These are phyloP conservation scores for Begonia peltatifolia DNA, from an alignment of 306 rosid species.

Conservation along the genomic window DNA sequence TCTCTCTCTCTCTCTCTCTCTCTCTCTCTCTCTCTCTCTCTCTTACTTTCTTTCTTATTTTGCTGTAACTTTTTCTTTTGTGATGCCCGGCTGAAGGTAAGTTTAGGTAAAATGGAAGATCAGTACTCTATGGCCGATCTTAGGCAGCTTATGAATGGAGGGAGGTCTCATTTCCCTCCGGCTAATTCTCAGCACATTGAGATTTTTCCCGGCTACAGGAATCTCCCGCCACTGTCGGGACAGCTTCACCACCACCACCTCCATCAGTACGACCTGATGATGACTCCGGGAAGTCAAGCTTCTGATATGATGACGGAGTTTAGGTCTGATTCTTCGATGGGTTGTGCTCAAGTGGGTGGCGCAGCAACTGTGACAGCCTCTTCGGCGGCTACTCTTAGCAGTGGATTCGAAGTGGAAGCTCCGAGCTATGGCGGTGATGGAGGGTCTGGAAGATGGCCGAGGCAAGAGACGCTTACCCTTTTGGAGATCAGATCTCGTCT, in stretches of 20 bases:
- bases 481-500: constrained; percentile 94
- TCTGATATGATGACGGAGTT: constrained; percentile 11
- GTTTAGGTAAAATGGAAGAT: constrained; percentile 10
- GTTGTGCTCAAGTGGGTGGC: constrained; percentile 15
- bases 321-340: constrained; percentile 27
- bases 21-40: background rate
- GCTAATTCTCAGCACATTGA: constrained; percentile 7
- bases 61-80: background rate
- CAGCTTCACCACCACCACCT: background rate
- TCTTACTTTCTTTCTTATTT: too few relatives aligned
- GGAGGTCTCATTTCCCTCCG: constrained; percentile 2
- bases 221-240: background rate
- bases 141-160: constrained; percentile 5
- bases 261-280: constrained; percentile 8
- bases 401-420: constrained; percentile 45
- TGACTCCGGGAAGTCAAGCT: background rate
- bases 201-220: constrained; percentile 4
- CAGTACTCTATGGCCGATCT: constrained; percentile 11
- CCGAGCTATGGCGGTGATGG: constrained; percentile 35
- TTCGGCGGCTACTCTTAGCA: constrained; percentile 7
- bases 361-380: constrained; percentile 16
- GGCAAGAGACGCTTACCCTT: constrained; percentile 95
- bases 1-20: background rate
- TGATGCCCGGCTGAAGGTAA: background rate
- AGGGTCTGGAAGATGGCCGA: constrained; percentile 75